Evolutionary conservation across 495 filamentous ascomycete species (phyloP).

Genomic region (Aspergillus affinis): DNA sequence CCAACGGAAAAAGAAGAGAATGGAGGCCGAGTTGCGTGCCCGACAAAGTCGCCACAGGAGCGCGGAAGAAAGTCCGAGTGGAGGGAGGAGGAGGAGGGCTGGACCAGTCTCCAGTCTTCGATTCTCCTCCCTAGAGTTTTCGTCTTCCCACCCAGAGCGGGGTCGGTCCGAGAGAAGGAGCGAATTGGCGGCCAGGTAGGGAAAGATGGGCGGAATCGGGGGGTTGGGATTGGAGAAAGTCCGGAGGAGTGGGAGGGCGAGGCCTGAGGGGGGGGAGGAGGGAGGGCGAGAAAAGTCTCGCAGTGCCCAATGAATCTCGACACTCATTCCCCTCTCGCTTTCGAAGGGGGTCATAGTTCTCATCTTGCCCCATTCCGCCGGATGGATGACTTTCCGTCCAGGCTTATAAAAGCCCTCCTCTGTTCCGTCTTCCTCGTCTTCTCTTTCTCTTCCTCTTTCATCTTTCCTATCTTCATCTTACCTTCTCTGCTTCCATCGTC

Average conservation of each 20-base stretch:
- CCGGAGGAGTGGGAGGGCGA: slow-evolving; percentile 30
- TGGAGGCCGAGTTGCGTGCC: slow-evolving; percentile 12
- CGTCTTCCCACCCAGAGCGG: slow-evolving; percentile 51
- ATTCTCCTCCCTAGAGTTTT: slow-evolving; percentile 27
- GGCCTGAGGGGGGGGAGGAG: slow-evolving; percentile 46
- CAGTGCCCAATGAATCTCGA: slow-evolving; percentile 47
- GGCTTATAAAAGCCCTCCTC: slow-evolving; percentile 64
- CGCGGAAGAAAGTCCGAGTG: slow-evolving; percentile 34
- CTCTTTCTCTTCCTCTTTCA: slow-evolving; percentile 57
- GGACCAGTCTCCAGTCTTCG: slow-evolving; percentile 33
- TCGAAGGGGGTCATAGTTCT: slow-evolving; percentile 20
- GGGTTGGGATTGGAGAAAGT: slow-evolving; percentile 38
- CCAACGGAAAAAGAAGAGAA: slow-evolving; percentile 3
- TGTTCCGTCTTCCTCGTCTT: slow-evolving; percentile 37
- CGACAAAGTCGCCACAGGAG: slow-evolving; percentile 29
- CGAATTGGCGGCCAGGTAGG: slow-evolving; percentile 45
- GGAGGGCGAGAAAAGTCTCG: slow-evolving; percentile 45
- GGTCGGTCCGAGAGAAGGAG: slow-evolving; percentile 45
- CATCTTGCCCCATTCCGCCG: slow-evolving; percentile 30
- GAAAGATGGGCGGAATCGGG: slow-evolving; percentile 36
- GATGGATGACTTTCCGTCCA: slow-evolving; percentile 49
- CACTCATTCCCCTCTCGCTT: slow-evolving; percentile 21
- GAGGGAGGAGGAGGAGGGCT: slow-evolving; percentile 31
- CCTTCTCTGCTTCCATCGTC: slow-evolving; percentile 7
- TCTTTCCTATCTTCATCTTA: slow-evolving; percentile 42